A percentile compares a stretch with the other conserved stretches of the same genome.
Evolutionary conservation across 306 rosid species (phyloP).

Genomic region (Quercus berberidifolia): DNA sequence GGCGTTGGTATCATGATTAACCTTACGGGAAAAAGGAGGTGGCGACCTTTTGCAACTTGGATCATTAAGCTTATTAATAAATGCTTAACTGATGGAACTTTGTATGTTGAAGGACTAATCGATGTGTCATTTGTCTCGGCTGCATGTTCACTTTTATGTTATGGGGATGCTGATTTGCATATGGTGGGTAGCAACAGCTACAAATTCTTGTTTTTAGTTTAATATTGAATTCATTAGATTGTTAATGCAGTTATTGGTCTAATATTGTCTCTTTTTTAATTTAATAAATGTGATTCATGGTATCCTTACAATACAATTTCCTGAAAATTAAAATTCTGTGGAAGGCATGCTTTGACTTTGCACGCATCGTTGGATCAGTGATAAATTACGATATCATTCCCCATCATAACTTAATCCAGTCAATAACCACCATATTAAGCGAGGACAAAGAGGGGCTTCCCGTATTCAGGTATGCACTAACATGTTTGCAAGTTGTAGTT

Average conservation of each 20-base stretch:
- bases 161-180: constrained; percentile 80
- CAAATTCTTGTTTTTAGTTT: constrained; percentile 3
- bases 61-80: constrained; percentile 67
- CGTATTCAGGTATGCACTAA: constrained; percentile 63
- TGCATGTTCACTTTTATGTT: constrained; percentile 73
- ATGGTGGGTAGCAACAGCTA: constrained; percentile 50
- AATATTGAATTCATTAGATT: neutral
- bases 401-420: constrained; percentile 60
- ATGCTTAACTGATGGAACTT: constrained; percentile 83
- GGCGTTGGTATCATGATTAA: constrained; percentile 69
- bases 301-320: constrained; percentile 4
- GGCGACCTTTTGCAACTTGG: constrained; percentile 87
- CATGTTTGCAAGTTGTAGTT: constrained; percentile 10
- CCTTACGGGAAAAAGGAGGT: constrained; percentile 50
- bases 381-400: constrained; percentile 62
- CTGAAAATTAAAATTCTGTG: constrained; percentile 40
- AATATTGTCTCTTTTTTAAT: neutral
- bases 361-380: constrained; percentile 50
- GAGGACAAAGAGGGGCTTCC: constrained; percentile 86
- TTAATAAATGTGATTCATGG: neutral
- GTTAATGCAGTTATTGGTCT: constrained; percentile 16
- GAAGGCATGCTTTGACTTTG: constrained; percentile 91
- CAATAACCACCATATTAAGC: constrained; percentile 60
- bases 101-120: constrained; percentile 79
- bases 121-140: constrained; percentile 58